These are phyloP conservation scores for Pelagophyceae sp. DNA, from an alignment of 352 stramenopile genomes.

Conservation along the genomic window DNA sequence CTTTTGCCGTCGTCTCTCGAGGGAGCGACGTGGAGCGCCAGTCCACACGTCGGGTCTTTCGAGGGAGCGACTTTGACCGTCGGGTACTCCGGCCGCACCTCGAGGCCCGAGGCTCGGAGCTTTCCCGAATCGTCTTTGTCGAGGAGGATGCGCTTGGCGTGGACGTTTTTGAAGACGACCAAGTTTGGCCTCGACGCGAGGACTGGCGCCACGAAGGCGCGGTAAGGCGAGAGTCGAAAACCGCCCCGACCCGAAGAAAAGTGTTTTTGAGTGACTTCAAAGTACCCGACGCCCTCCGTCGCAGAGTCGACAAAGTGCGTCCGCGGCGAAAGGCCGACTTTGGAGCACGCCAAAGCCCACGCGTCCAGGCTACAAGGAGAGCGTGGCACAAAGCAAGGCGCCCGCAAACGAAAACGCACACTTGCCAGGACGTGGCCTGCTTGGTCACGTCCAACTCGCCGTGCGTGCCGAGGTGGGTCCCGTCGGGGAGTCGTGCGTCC, in stretches of 20 bases:
- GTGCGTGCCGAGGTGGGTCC: background rate
- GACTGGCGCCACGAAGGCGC: constrained; percentile 40
- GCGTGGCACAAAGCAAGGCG: too few species aligned
- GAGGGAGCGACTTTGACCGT: too few species aligned
- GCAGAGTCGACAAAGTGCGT: constrained; percentile 30
- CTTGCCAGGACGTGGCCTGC: background rate
- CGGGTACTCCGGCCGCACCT: too few species aligned
- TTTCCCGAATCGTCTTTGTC: constrained; percentile 27
- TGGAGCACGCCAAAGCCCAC: background rate
- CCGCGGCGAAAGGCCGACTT: background rate
- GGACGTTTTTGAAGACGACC: constrained; percentile 45
- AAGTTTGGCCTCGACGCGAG: constrained; percentile 48
- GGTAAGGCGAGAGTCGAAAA: constrained; percentile 46
- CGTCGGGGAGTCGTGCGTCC: background rate
- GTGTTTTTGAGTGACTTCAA: constrained; percentile 36
- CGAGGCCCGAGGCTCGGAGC: too few species aligned
- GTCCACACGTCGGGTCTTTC: too few species aligned
- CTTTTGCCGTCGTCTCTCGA: too few species aligned
- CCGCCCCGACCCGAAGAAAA: too few species aligned
- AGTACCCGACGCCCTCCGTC: constrained; percentile 31
- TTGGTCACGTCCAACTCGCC: background rate
- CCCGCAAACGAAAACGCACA: too few species aligned
- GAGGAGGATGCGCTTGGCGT: constrained; percentile 50
- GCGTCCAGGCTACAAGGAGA: too few species aligned
- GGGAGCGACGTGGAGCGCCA: too few species aligned